Evolutionary conservation across 176 grass and related monocot species (phyloP).

Genomic region (Saccharum spontaneum): DNA sequence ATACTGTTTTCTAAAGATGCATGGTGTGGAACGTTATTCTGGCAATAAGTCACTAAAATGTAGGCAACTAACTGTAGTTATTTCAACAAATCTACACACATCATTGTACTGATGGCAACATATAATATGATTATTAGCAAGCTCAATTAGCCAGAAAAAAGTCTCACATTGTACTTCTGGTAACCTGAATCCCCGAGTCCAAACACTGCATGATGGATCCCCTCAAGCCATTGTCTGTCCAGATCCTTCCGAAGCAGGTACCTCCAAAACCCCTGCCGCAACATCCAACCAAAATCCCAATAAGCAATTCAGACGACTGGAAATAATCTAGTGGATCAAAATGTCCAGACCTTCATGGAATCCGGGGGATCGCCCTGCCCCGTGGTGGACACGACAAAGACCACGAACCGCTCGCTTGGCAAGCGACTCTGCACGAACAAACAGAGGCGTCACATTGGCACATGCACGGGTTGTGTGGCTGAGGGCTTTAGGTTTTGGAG

Average conservation of each 20-base stretch:
- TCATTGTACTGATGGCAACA: not conserved
- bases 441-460: not conserved
- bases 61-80: not conserved
- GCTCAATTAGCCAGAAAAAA: not conserved
- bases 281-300: slow-evolving; percentile 16
- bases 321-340: not conserved
- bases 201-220: slow-evolving; percentile 72
- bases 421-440: slow-evolving; percentile 49
- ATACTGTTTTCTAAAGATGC: not conserved
- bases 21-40: not conserved
- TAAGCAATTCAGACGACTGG: not conserved
- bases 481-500: slow-evolving; percentile 3
- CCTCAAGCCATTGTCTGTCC: slow-evolving; percentile 56
- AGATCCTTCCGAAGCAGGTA: slow-evolving; percentile 68
- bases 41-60: not conserved
- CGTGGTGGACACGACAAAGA: slow-evolving; percentile 90
- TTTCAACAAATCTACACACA: not conserved
- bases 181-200: slow-evolving; percentile 94
- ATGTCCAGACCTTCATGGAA: slow-evolving; percentile 71
- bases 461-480: not conserved
- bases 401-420: slow-evolving; percentile 49
- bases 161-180: slow-evolving; percentile 92
- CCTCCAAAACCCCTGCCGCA: slow-evolving; percentile 67
- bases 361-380: slow-evolving; percentile 90
- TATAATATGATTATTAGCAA: not conserved